Evolutionary conservation across 352 stramenopile species (phyloP).

Genomic region (Globisporangium nunn): DNA sequence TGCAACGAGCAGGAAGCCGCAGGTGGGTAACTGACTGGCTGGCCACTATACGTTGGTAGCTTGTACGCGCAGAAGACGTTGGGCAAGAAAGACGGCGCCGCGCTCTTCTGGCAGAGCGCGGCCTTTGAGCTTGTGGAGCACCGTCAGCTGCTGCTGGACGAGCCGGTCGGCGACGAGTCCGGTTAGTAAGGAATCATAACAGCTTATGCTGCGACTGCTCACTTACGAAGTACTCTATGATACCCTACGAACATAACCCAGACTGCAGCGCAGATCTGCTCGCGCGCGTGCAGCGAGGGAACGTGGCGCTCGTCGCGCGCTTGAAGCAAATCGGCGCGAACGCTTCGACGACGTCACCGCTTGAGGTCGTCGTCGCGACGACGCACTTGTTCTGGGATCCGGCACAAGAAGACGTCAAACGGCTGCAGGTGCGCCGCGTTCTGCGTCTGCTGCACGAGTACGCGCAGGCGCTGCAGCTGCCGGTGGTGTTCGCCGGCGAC

Average conservation of each 20-base stretch:
- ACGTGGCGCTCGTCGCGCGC: constrained; percentile 45
- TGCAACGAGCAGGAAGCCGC: too few relatives aligned
- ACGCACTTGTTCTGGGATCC: constrained; percentile 85
- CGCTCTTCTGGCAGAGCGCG: constrained; percentile 61
- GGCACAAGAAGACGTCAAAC: constrained; percentile 74
- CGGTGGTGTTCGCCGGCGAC: constrained; percentile 62
- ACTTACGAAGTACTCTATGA: too few relatives aligned
- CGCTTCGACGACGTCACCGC: constrained; percentile 7
- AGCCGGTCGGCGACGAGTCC: constrained; percentile 42
- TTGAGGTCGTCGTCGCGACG: constrained; percentile 62
- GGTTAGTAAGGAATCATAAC: constrained; percentile 15
- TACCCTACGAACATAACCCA: constrained; percentile 5
- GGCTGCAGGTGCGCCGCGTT: constrained; percentile 62
- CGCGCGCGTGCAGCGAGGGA: constrained; percentile 37
- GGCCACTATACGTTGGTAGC: constrained; percentile 12
- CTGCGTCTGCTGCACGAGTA: constrained; percentile 38
- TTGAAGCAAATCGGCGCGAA: constrained; percentile 29
- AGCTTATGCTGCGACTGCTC: too few relatives aligned
- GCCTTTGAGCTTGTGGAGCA: constrained; percentile 39
- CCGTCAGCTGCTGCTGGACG: constrained; percentile 38
- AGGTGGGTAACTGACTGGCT: too few relatives aligned
- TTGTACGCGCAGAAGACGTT: constrained; percentile 66
- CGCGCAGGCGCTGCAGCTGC: constrained; percentile 14
- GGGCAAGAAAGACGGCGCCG: constrained; percentile 59
- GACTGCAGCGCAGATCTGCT: constrained; percentile 51